phyloP scores from a whole-genome alignment of 2,329 filamentous ascomycete genomes.

The Leptographium galeiforme region DNA sequence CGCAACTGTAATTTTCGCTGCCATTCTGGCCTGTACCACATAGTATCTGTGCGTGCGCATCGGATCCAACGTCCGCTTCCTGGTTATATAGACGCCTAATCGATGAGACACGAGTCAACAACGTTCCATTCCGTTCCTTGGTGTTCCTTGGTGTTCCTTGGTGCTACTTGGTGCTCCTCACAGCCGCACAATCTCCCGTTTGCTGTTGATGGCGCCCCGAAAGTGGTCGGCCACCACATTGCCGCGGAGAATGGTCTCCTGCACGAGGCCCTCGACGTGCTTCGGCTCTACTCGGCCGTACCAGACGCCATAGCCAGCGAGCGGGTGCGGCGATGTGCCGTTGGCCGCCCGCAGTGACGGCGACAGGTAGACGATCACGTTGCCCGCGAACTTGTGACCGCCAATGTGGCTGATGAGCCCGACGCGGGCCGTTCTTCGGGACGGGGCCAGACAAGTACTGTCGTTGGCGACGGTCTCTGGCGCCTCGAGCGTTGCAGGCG shows the following conservation, averaged over 20 bases:
- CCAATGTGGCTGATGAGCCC: conserved; percentile 68
- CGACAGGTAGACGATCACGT: conserved; percentile 70
- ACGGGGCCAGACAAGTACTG: not conserved
- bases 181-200: conserved; percentile 38
- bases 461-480: not conserved
- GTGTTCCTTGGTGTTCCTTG: not conserved
- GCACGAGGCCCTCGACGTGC: conserved; percentile 63
- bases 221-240: conserved; percentile 59
- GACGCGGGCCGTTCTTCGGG: conserved; percentile 38
- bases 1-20: not conserved
- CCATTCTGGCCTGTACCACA: not conserved
- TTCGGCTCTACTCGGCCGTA: conserved; percentile 65
- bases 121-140: not conserved
- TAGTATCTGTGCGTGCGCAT: not conserved
- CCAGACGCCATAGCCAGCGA: conserved; percentile 66
- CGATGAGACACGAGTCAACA: not conserved
- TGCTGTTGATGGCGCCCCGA: conserved; percentile 50
- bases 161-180: conserved; percentile 7
- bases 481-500: not conserved
- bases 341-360: conserved; percentile 28
- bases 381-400: conserved; percentile 76
- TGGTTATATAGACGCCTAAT: not conserved
- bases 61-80: not conserved
- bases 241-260: conserved; percentile 55
- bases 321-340: conserved; percentile 35